Evolutionary conservation across 163 green algal genomes (phyloP).

Genomic region (Chlamydomonas reinhardtii): DNA sequence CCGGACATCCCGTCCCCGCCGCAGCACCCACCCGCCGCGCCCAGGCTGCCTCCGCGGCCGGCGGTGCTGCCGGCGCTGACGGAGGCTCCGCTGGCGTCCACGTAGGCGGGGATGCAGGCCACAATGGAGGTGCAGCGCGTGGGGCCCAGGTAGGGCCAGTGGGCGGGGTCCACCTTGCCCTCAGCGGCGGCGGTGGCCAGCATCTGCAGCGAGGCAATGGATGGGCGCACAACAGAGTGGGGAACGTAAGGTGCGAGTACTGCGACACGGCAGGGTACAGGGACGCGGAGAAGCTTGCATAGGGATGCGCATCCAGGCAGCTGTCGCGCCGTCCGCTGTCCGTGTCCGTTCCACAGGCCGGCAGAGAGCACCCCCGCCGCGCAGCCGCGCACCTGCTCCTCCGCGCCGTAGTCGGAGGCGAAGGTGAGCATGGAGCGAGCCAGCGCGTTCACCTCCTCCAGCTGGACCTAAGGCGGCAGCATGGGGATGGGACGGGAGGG

Average conservation of each 20-base stretch:
- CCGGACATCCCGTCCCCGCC: neutral
- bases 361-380: too few species aligned
- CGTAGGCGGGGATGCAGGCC: slow-evolving; percentile 92
- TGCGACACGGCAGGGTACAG: too few species aligned
- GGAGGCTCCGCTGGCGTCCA: slow-evolving; percentile 70
- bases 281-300: too few species aligned
- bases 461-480: slow-evolving; percentile 73
- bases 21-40: slow-evolving; percentile 55
- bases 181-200: slow-evolving; percentile 16
- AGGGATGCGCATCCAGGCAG: too few species aligned
- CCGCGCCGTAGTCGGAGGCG: slow-evolving; percentile 86
- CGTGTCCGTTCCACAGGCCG: too few species aligned
- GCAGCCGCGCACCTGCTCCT: slow-evolving; percentile 15
- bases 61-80: slow-evolving; percentile 53
- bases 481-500: too few species aligned
- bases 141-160: slow-evolving; percentile 64
- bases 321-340: too few species aligned
- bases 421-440: slow-evolving; percentile 87
- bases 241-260: too few species aligned
- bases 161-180: slow-evolving; percentile 51
- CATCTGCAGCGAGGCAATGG: too few species aligned
- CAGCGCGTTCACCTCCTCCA: slow-evolving; percentile 89
- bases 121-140: slow-evolving; percentile 90
- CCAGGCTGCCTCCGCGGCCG: slow-evolving; percentile 71
- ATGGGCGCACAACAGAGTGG: too few species aligned